These are phyloP conservation scores for Phyllachora maydis DNA, from an alignment of 2,329 filamentous ascomycete species.

Conservation along the genomic window DNA sequence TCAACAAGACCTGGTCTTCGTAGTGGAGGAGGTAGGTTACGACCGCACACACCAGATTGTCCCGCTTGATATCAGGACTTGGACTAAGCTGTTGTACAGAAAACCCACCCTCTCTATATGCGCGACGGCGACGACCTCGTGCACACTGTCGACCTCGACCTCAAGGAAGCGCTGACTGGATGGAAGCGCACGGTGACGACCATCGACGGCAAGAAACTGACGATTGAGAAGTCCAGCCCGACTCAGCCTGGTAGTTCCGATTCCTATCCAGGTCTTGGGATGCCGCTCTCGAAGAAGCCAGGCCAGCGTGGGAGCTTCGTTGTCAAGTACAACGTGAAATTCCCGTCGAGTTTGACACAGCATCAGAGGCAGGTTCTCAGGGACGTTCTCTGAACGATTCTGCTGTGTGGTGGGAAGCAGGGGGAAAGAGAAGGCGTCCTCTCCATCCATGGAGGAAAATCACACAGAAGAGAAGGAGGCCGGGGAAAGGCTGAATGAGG, in stretches of 20 bases:
- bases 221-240: slow-evolving; percentile 60
- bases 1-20: slow-evolving; percentile 86
- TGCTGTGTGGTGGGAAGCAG: too few species aligned
- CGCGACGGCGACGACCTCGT: slow-evolving; percentile 79
- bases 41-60: not conserved
- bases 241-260: slow-evolving; percentile 73
- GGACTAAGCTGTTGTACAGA: slow-evolving; percentile 35
- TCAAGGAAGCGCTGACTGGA: slow-evolving; percentile 88
- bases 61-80: not conserved
- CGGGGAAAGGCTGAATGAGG: too few species aligned
- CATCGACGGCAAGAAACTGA: slow-evolving; percentile 77
- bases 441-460: too few species aligned
- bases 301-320: slow-evolving; percentile 71
- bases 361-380: slow-evolving; percentile 64
- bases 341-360: slow-evolving; percentile 57
- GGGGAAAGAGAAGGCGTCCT: too few species aligned
- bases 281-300: slow-evolving; percentile 87
- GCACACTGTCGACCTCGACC: slow-evolving; percentile 56
- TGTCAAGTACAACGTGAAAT: slow-evolving; percentile 81
- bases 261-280: slow-evolving; percentile 66
- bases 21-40: slow-evolving; percentile 68
- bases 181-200: slow-evolving; percentile 86
- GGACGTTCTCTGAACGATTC: slow-evolving; percentile 56
- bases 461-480: too few species aligned
- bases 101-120: slow-evolving; percentile 65